A percentile compares a stretch with the other conserved stretches of the same genome.
Conservation (phyloP, 768 basidiomycete genomes). For the Lactarius quietus region DNA sequence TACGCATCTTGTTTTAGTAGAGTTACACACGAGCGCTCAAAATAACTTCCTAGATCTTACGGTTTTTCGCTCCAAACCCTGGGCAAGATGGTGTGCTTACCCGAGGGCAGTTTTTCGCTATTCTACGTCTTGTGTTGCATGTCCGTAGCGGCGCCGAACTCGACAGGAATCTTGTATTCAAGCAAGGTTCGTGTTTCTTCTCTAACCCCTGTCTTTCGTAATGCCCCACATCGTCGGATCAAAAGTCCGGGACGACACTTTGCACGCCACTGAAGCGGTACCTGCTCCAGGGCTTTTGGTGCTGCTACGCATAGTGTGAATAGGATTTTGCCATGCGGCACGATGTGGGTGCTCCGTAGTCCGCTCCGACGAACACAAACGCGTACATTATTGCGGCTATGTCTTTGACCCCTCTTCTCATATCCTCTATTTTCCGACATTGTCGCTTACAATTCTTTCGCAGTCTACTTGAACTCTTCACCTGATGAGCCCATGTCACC, state of each 20-base stretch:
- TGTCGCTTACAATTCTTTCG: neutral
- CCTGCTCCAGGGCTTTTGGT: neutral
- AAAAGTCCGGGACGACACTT: neutral
- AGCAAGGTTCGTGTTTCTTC: conserved; percentile 56
- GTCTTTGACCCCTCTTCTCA: neutral
- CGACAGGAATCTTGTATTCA: conserved; percentile 65
- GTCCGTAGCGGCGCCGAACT: conserved; percentile 55
- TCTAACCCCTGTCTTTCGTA: neutral
- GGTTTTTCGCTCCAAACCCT: conserved; percentile 56
- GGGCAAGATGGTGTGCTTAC: conserved; percentile 50
- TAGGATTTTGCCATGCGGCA: neutral
- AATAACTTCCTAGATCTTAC: conserved; percentile 49
- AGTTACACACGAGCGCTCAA: neutral
- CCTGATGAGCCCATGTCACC: conserved; percentile 17
- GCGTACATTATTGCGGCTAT: neutral
- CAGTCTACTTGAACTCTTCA: conserved; percentile 11
- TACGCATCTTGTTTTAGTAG: conserved; percentile 34
- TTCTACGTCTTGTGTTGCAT: conserved; percentile 62
- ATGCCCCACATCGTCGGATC: neutral
- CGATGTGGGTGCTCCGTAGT: neutral
- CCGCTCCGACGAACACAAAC: neutral
- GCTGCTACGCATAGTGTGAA: neutral
- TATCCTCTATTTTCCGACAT: neutral
- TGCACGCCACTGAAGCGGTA: neutral
- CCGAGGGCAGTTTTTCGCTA: conserved; percentile 76